Conservation (phyloP, 139 green algal genomes). For the Coccomyxa sp. region DNA sequence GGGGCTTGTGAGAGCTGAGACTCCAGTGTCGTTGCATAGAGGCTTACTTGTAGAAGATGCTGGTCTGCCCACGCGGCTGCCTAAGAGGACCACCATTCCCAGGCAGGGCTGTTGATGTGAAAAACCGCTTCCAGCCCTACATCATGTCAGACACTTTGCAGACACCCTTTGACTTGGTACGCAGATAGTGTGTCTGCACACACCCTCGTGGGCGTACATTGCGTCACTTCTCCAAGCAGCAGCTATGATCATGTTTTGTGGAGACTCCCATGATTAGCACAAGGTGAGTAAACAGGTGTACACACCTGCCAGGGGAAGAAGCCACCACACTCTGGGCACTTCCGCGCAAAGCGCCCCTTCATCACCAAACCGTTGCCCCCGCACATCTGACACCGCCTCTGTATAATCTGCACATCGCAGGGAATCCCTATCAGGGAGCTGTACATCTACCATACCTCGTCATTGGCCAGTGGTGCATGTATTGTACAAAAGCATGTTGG, state of each 20-base stretch:
- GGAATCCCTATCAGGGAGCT: too few relatives aligned
- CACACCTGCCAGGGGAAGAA: conserved; percentile 78
- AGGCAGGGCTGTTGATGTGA: conserved; percentile 60
- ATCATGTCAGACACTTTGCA: too few relatives aligned
- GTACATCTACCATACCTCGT: too few relatives aligned
- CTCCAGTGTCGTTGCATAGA: too few relatives aligned
- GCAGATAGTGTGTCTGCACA: not conserved
- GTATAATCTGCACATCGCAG: conserved; percentile 57
- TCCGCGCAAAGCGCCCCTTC: conserved; percentile 31
- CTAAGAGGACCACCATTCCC: conserved; percentile 75
- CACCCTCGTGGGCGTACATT: not conserved
- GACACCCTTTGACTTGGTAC: too few relatives aligned
- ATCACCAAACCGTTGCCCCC: conserved; percentile 64
- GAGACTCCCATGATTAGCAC: not conserved
- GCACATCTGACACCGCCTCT: conserved; percentile 71
- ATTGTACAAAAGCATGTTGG: too few relatives aligned
- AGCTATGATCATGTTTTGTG: not conserved
- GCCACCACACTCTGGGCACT: conserved; percentile 74
- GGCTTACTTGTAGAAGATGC: conserved; percentile 29
- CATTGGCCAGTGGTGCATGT: too few relatives aligned
- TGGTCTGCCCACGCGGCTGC: conserved; percentile 36
- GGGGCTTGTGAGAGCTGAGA: too few relatives aligned
- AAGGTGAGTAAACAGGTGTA: not conserved
- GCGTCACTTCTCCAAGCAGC: not conserved
- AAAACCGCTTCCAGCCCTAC: conserved; percentile 74